Percentiles rank a stretch among this genome's conserved stretches.
Evolutionary conservation across 2,329 filamentous ascomycete species (phyloP).

Genomic region (Curvularia verruculosa): DNA sequence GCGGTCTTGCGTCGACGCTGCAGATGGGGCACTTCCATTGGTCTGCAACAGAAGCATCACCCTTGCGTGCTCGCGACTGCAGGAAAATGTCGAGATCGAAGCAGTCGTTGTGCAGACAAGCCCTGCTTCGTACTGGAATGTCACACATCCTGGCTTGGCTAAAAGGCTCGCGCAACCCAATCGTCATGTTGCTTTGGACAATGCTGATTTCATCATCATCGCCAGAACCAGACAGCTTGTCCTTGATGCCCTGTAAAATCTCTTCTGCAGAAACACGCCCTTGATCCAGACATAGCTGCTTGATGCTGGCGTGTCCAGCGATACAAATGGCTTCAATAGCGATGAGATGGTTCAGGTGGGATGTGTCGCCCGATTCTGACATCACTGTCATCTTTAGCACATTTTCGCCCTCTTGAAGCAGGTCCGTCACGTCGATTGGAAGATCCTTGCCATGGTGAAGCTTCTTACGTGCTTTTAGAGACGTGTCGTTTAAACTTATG

Average conservation of each 20-base stretch:
- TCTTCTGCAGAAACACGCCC: constrained; percentile 52
- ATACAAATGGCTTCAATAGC: constrained; percentile 74
- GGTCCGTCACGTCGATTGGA: constrained; percentile 72
- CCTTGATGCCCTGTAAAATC: constrained; percentile 65
- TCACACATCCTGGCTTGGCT: constrained; percentile 62
- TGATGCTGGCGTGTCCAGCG: constrained; percentile 50
- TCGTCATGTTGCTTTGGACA: constrained; percentile 49
- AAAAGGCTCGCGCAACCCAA: constrained; percentile 57
- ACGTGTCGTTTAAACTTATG: constrained; percentile 67
- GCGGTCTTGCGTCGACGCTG: constrained; percentile 74
- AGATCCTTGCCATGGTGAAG: constrained; percentile 76
- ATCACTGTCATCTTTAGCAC: constrained; percentile 58
- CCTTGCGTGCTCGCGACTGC: constrained; percentile 41
- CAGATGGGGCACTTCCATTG: constrained; percentile 91
- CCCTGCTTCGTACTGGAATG: constrained; percentile 71
- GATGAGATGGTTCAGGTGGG: constrained; percentile 60
- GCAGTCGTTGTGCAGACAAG: constrained; percentile 81
- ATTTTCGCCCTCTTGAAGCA: constrained; percentile 67
- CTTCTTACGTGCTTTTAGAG: constrained; percentile 67
- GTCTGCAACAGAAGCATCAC: constrained; percentile 59
- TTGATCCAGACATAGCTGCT: constrained; percentile 27
- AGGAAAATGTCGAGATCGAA: constrained; percentile 90
- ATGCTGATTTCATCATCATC: constrained; percentile 66
- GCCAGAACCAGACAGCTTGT: constrained; percentile 48
- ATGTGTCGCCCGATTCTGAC: constrained; percentile 39